Conservation (phyloP, 2,329 filamentous ascomycete genomes). For the Colletotrichum aenigma region DNA sequence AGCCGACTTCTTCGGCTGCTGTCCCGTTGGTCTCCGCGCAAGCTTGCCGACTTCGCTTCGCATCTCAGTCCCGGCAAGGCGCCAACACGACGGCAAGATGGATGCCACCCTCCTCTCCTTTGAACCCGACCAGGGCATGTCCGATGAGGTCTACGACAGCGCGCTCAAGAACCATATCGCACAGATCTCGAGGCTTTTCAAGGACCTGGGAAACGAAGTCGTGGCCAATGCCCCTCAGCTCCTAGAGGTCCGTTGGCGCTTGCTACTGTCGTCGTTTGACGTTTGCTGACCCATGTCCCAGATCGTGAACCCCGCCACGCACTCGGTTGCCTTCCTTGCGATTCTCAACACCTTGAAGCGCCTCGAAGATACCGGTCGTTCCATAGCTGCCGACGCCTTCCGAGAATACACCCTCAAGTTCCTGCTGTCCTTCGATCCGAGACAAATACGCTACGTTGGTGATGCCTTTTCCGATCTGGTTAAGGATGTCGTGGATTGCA, state of each 20-base stretch:
- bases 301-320: constrained; percentile 49
- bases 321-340: constrained; percentile 57
- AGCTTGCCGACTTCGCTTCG: background rate
- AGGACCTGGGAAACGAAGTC: constrained; percentile 35
- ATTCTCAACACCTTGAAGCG: constrained; percentile 47
- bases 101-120: constrained; percentile 45
- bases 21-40: background rate
- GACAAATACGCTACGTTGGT: constrained; percentile 58
- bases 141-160: constrained; percentile 43
- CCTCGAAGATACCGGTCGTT: background rate
- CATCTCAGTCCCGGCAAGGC: background rate
- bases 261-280: background rate
- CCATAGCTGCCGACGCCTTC: constrained; percentile 27
- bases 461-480: constrained; percentile 47
- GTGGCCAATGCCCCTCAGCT: constrained; percentile 38
- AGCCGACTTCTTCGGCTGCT: background rate
- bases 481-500: constrained; percentile 39
- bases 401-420: constrained; percentile 49
- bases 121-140: constrained; percentile 32
- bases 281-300: constrained; percentile 26
- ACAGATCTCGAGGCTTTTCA: constrained; percentile 41
- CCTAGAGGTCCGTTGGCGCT: constrained; percentile 41
- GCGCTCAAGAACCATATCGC: constrained; percentile 41
- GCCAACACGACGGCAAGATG: constrained; percentile 27
- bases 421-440: constrained; percentile 51